Conservation (phyloP, 306 rosid genomes). For the Bauhinia variegata region DNA sequence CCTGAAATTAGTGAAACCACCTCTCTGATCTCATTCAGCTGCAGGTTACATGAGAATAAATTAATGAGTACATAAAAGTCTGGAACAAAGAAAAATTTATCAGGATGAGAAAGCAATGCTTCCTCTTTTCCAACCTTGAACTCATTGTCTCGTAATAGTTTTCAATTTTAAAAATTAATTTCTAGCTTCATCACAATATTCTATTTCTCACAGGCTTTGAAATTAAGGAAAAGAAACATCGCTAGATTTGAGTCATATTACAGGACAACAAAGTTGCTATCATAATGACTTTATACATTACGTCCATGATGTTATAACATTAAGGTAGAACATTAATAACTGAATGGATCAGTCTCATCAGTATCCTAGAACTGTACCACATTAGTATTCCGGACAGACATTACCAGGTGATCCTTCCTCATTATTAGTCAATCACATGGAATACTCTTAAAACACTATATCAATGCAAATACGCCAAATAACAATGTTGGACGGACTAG, state of each 20-base stretch:
- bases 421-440: conserved; percentile 8
- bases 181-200: conserved; percentile 3
- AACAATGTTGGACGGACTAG: conserved; percentile 15
- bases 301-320: neutral
- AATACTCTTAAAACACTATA: neutral
- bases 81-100: conserved; percentile 10
- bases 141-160: conserved; percentile 4
- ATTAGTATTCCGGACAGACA: neutral
- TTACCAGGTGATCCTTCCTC: conserved; percentile 14
- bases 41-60: conserved; percentile 35
- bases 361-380: neutral
- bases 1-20: conserved; percentile 65
- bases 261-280: neutral
- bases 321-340: neutral
- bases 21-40: conserved; percentile 61
- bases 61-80: conserved; percentile 3
- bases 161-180: conserved; percentile 8
- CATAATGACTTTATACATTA: neutral
- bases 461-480: neutral
- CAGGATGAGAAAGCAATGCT: conserved; percentile 22
- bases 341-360: no score
- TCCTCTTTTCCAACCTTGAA: conserved; percentile 1
- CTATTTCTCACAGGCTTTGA: conserved; percentile 4
- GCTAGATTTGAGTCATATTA: neutral
- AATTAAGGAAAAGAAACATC: conserved; percentile 12